These are phyloP conservation scores for Boletus pseudo-olivaceus DNA, from an alignment of 768 basidiomycete species.

Conservation along the genomic window DNA sequence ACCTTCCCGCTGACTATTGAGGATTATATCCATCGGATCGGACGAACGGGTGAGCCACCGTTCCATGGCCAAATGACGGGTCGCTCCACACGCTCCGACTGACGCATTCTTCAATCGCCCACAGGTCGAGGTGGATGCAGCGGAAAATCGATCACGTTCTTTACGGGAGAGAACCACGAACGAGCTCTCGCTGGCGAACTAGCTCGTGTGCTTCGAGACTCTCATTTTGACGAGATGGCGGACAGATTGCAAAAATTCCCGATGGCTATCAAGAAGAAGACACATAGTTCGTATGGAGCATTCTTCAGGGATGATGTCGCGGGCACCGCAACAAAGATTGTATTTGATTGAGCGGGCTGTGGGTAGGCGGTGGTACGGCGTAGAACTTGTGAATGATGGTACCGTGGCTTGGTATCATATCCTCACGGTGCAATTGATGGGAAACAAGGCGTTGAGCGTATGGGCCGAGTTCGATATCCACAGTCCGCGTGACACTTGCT, in stretches of 20 bases:
- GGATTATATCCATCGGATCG: conserved; percentile 88
- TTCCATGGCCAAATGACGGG: background rate
- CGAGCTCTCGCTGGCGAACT: conserved; percentile 87
- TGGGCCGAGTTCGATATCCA: background rate
- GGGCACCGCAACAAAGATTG: conserved; percentile 72
- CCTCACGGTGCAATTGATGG: conserved; percentile 12
- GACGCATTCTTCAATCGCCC: background rate
- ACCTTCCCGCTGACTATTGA: conserved; percentile 98
- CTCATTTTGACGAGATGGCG: conserved; percentile 72
- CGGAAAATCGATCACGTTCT: conserved; percentile 94
- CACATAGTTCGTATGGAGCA: conserved; percentile 86
- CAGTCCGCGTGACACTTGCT: background rate
- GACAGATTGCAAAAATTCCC: conserved; percentile 74
- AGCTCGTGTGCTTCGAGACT: conserved; percentile 85
- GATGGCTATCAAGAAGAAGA: conserved; percentile 96
- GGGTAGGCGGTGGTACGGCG: background rate
- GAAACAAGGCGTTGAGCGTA: conserved; percentile 1
- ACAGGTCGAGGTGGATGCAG: conserved; percentile 83
- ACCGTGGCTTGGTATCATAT: background rate
- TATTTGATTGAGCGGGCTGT: conserved; percentile 45
- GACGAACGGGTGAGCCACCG: conserved; percentile 65
- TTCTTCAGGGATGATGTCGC: conserved; percentile 68
- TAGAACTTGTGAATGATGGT: conserved; percentile 1
- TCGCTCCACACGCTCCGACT: background rate
- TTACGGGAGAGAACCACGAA: conserved; percentile 90